Base-by-base conservation (phyloP, 495 filamentous ascomycete genomes). In the Trichoderma reesei region DNA sequence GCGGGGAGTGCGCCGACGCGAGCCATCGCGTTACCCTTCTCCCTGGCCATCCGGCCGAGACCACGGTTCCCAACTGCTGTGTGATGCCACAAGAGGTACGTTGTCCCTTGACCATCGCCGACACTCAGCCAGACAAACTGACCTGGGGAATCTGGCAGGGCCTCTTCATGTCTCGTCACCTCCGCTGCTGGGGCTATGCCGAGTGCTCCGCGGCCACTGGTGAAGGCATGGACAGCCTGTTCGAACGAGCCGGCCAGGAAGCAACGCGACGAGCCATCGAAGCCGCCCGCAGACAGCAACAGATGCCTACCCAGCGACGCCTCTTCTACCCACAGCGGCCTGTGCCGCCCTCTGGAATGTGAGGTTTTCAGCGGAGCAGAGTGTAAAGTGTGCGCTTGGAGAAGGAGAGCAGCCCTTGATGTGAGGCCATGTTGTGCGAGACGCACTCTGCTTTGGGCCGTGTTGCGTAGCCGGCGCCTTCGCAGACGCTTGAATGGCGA, bases 181-280 rank as follows among this genome's bases (percentile, higher is more conserved):
- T 63, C 41, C 9, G 61, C 5, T 26, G 61, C 61, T 13, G 11
- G 48, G 13, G 61, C 3, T 63, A 63, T 20, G 3, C 48, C 8
- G 61, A 63, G 61, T 63, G 61, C 61, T 63, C 61, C 3, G 61
- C 61, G 26, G 31, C 48, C 26, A 63, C 61, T 10, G 61, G 61
- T 18, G 61, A 63, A 42, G 61, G 61, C 2, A 16, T 63, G 39
- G 41, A 63, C 14, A 41, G 4, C 6, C n/a, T 63, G 39, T 11
- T 63, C 7, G 61, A 63, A n/a, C 41, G 48, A 11, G 38, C 41
- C 5, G 61, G 39, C 1, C 10, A 14, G 9, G 61, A 63, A 18
- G 41, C 41, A 0, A 42, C 41, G 2, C 18, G 41, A 34, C 33
- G 60, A 34, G 51, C 51, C 10, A 56, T 56, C 8, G 51, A 33